Conservation (phyloP, 1,284 basidiomycete species). For the Cutaneotrichosporon cavernicola region DNA sequence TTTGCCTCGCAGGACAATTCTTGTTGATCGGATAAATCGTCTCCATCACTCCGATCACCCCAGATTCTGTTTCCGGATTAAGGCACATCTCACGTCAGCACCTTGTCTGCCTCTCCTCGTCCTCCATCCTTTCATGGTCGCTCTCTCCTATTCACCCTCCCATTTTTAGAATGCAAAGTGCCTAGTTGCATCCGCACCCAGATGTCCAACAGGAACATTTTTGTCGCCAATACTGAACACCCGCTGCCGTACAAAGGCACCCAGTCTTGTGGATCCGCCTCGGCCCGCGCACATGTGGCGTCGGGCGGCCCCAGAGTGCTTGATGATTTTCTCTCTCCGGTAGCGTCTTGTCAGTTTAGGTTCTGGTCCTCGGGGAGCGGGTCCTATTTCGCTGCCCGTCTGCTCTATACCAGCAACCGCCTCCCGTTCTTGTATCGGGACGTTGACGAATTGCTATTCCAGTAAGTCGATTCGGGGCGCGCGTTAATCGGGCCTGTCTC, state of each 20-base stretch:
- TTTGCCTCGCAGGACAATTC: background rate
- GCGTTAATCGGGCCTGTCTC: too few species aligned
- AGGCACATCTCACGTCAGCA: too few species aligned
- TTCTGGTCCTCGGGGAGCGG: background rate
- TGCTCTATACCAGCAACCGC: background rate
- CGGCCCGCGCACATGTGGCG: background rate
- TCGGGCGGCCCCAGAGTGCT: background rate
- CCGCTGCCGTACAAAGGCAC: slow-evolving; percentile 3
- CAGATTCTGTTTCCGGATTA: too few species aligned
- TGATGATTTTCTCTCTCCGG: background rate
- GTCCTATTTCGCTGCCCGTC: too few species aligned
- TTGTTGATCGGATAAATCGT: too few species aligned
- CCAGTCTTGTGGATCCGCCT: background rate
- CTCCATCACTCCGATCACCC: too few species aligned
- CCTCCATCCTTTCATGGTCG: too few species aligned
- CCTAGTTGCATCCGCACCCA: background rate
- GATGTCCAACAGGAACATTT: slow-evolving; percentile 1
- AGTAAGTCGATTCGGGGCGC: too few species aligned
- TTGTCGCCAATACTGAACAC: background rate
- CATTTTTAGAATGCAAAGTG: background rate
- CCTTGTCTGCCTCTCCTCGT: too few species aligned
- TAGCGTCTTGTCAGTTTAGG: background rate
- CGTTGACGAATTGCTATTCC: too few species aligned
- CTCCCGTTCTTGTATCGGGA: background rate
- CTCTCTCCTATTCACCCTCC: too few species aligned